Conservation (phyloP, 1,139 yeast genomes). For the Suhomyces ambrosiae region DNA sequence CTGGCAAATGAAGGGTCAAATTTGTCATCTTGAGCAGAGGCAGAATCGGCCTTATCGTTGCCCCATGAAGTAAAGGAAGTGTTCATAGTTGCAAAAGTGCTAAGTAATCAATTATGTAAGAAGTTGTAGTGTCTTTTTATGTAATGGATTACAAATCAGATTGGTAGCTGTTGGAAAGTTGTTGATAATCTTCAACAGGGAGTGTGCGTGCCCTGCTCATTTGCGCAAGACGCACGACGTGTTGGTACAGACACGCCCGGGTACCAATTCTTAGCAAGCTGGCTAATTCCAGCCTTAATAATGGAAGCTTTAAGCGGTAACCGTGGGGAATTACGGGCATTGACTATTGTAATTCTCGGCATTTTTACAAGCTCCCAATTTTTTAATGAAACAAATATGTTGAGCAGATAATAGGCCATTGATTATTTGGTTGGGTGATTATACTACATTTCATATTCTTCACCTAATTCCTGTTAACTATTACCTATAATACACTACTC, state of each 20-base stretch:
- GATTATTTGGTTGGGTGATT: too few relatives aligned
- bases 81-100: conserved; percentile 22
- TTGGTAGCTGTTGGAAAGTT: conserved; percentile 4
- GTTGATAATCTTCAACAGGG: conserved; percentile 6
- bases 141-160: conserved; percentile 17
- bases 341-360: too few relatives aligned
- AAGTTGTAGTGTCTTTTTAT: conserved; percentile 7
- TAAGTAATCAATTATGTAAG: conserved; percentile 16
- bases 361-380: too few relatives aligned
- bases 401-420: too few relatives aligned
- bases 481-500: too few relatives aligned
- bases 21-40: conserved; percentile 19
- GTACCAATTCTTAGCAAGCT: background rate
- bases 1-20: conserved; percentile 38
- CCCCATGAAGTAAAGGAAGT: conserved; percentile 28
- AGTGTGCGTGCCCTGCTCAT: background rate
- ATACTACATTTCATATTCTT: too few relatives aligned
- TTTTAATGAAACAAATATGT: too few relatives aligned
- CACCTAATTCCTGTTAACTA: too few relatives aligned
- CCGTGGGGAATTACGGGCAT: too few relatives aligned
- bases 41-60: conserved; percentile 22
- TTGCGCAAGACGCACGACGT: background rate
- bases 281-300: too few relatives aligned
- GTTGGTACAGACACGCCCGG: background rate
- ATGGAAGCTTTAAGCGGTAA: too few relatives aligned